Evolutionary conservation across 768 basidiomycete genomes (phyloP), one percentile per base, ranked within the genome.

Genomic region (Lanmaoa pseudosensibilis): DNA sequence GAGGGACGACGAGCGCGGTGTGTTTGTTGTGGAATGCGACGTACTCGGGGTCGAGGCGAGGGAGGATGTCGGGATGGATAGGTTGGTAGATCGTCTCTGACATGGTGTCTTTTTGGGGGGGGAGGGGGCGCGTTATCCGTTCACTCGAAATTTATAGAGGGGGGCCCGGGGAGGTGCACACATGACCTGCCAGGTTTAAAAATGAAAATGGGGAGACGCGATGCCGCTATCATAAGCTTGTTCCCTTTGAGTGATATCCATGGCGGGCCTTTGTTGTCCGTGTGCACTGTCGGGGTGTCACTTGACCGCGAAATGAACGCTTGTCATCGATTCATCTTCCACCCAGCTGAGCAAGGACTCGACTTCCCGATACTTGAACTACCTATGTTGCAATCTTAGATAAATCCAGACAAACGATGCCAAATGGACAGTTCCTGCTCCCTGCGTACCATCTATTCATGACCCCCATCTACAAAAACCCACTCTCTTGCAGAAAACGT

Each of bases 11-110:
- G 56, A 79, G 66, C 2, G 75, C 66, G n/a, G 83, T 57, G 45
- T 76, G 69, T 15, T 67, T 60, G 58, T 81, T 83, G 67, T 87
- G 83, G 66, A 85, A 85, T 9, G 73, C 75, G 52, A 81, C 70
- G 65, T 87, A 90, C 65, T 87, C 83, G 9, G 86, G 80, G 63
- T 87, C 83, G 48, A 90, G 77, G 27, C 73, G 76, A 8, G 74
- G 60, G 23, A 84, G 65, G 54, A 89, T 70, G 10, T 83, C 81
- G 1, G 85, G 83, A 60, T 88, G 83, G 19, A 90, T 71, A 16
- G 85, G 83, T 50, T 83, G 79, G 52, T 62, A 59, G 39, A 74
- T 23, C 33, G n/a, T 45, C 3, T 53, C 51, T 19, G 63, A 50
- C 62, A 63, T 63, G 36, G 19, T 50, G 32, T 50, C 38, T 32